Conservation (phyloP, 2,329 filamentous ascomycete species). For the Nannizzia gypsea region DNA sequence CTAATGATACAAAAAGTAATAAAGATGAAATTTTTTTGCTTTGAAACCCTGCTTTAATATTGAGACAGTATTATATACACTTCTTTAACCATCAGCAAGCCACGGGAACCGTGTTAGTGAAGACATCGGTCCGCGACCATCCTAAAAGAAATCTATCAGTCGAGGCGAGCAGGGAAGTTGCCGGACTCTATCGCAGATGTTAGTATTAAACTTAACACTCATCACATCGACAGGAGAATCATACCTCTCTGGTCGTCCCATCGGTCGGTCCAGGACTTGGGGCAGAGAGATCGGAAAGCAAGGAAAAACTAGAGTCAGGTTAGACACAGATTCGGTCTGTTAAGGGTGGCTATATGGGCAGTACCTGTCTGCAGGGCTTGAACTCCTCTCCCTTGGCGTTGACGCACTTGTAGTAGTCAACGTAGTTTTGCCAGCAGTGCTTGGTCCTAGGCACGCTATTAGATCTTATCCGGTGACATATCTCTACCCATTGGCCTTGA, state of each 20-base stretch:
- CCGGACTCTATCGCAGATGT: conserved; percentile 37
- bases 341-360: conserved; percentile 11
- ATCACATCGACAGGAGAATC: conserved; percentile 26
- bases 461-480: conserved; percentile 1
- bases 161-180: conserved; percentile 39
- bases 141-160: conserved; percentile 8
- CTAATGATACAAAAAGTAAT: background rate
- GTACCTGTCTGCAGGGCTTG: conserved; percentile 89
- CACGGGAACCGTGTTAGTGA: background rate
- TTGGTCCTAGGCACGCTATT: conserved; percentile 50
- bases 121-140: background rate
- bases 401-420: conserved; percentile 99
- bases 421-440: conserved; percentile 99
- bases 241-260: conserved; percentile 96
- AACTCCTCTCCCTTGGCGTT: conserved; percentile 98
- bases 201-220: background rate
- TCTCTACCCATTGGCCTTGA: conserved; percentile 4
- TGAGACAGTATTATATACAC: conserved; percentile 14
- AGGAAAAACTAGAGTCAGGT: conserved; percentile 65
- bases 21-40: background rate
- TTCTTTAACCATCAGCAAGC: conserved; percentile 7
- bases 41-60: conserved; percentile 4
- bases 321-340: background rate
- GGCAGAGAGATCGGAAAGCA: conserved; percentile 95
- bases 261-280: conserved; percentile 80